Evolutionary conservation across 2,329 filamentous ascomycete species (phyloP).

Genomic region (Teratosphaeria viscida): DNA sequence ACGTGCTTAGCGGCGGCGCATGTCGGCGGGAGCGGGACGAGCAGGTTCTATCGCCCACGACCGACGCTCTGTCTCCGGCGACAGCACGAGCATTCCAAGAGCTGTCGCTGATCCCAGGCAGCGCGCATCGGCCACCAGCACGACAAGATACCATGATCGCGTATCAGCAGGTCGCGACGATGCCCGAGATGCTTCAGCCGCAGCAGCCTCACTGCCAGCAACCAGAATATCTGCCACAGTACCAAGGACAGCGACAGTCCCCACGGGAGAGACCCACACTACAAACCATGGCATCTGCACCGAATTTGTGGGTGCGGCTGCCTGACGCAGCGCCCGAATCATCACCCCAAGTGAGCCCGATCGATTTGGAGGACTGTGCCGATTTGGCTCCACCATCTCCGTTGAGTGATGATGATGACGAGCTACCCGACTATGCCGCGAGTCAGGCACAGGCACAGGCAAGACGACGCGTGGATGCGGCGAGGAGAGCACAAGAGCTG

Average conservation of each 20-base stretch:
- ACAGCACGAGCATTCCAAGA: slow-evolving; percentile 17
- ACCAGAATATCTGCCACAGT: too few species aligned
- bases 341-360: not conserved
- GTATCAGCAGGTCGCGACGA: slow-evolving; percentile 9
- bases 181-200: slow-evolving; percentile 8
- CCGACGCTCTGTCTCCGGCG: slow-evolving; percentile 14
- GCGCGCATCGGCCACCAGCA: not conserved
- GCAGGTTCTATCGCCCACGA: slow-evolving; percentile 9
- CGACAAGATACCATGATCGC: not conserved
- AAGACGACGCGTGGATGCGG: slow-evolving; percentile 30
- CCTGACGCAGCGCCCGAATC: not conserved
- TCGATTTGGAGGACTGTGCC: slow-evolving; percentile 5
- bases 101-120: not conserved
- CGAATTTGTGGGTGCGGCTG: slow-evolving; percentile 13
- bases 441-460: slow-evolving; percentile 37
- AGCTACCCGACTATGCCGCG: slow-evolving; percentile 37
- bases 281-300: slow-evolving; percentile 3
- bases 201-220: not conserved
- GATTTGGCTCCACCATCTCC: slow-evolving; percentile 2
- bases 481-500: slow-evolving; percentile 34
- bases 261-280: slow-evolving; percentile 3
- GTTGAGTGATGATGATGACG: slow-evolving; percentile 27
- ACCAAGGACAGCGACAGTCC: not conserved
- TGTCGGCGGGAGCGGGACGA: not conserved
- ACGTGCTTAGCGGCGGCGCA: not conserved